Conservation (phyloP, 805 yeast genomes). For the Clavispora asparagi region DNA sequence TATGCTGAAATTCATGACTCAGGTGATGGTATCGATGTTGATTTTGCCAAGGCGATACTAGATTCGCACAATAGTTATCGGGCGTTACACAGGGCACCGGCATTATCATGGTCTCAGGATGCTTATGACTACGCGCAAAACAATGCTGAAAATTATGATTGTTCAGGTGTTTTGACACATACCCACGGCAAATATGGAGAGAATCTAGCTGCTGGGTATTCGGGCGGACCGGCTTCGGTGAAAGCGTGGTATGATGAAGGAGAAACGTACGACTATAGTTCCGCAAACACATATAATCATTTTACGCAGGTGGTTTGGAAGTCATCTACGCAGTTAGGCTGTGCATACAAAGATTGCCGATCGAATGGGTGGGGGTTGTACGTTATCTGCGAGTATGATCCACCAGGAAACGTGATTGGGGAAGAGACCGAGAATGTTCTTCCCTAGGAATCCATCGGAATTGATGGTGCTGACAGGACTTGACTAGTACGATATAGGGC, state of each 20-base stretch:
- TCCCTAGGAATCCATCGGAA: neutral
- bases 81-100: conserved; percentile 24
- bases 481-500: too few relatives aligned
- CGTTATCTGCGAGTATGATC: conserved; percentile 30
- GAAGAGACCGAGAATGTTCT: conserved; percentile 23
- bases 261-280: conserved; percentile 19
- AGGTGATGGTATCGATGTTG: conserved; percentile 18
- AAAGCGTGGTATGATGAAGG: conserved; percentile 40
- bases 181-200: conserved; percentile 39
- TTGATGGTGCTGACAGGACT: too few relatives aligned
- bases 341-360: conserved; percentile 29
- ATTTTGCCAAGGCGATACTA: conserved; percentile 26
- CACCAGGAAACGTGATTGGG: conserved; percentile 33
- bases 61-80: conserved; percentile 31
- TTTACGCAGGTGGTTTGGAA: conserved; percentile 31
- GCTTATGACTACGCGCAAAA: conserved; percentile 30
- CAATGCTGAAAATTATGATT: conserved; percentile 31
- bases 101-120: conserved; percentile 27
- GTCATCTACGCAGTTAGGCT: conserved; percentile 23
- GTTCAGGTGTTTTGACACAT: conserved; percentile 33
- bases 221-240: conserved; percentile 26
- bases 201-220: conserved; percentile 34
- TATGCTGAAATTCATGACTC: conserved; percentile 17
- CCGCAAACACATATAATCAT: conserved; percentile 24
- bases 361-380: conserved; percentile 28